Conservation (phyloP, 345 rosid genomes). For the Durio zibethinus region DNA sequence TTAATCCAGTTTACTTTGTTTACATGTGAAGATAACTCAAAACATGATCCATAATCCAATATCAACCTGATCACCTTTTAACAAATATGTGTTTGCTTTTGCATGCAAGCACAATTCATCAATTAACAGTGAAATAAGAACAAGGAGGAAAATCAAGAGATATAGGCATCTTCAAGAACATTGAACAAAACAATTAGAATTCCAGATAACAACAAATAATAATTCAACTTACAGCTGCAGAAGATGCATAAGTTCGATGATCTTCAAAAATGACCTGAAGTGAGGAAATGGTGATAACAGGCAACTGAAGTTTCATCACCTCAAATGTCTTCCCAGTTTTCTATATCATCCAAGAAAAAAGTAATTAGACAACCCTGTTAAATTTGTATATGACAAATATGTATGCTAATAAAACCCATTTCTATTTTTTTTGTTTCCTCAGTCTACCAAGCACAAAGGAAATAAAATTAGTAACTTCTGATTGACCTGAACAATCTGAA, state of each 20-base stretch:
- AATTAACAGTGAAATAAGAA: constrained; percentile 14
- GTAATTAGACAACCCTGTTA: background rate
- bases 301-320: constrained; percentile 70
- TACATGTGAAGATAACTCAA: background rate
- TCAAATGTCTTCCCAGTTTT: constrained; percentile 84
- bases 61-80: background rate
- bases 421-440: background rate
- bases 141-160: constrained; percentile 7
- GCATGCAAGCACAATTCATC: background rate
- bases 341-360: constrained; percentile 42
- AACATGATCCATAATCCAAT: background rate
- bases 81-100: background rate
- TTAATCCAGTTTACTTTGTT: background rate
- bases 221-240: constrained; percentile 69
- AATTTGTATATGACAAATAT: background rate
- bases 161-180: constrained; percentile 8
- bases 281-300: constrained; percentile 69
- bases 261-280: constrained; percentile 85
- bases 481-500: constrained; percentile 71
- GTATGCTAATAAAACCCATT: too few relatives aligned
- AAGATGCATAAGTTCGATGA: constrained; percentile 86
- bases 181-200: background rate
- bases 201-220: constrained; percentile 4
- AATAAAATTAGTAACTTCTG: constrained; percentile 8
- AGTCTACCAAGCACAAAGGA: constrained; percentile 21